Percentiles rank a stretch among this genome's conserved stretches.
phyloP scores from a whole-genome alignment of 768 basidiomycete species.

The Leccinum rimulosum region DNA sequence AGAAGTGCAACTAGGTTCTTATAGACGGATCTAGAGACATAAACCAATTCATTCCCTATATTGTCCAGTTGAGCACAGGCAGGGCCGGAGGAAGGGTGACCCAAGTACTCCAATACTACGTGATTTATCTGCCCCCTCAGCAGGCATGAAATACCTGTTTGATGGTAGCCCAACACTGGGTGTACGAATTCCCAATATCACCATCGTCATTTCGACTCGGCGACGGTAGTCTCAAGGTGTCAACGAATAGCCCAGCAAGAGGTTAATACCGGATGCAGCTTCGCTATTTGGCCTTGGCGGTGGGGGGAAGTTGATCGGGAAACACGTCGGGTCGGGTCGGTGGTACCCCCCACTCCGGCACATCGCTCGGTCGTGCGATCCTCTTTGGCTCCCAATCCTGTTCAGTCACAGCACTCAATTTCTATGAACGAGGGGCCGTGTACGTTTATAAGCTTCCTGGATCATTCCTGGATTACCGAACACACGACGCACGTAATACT shows the following conservation, averaged over 20 bases:
- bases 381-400: conserved; percentile 88
- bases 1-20: background rate
- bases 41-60: background rate
- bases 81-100: background rate
- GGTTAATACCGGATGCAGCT: background rate
- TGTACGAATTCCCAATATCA: background rate
- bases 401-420: conserved; percentile 57
- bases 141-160: background rate
- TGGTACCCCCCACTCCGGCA: conserved; percentile 93
- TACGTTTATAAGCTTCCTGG: background rate
- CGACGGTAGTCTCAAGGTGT: background rate
- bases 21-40: background rate
- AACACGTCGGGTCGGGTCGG: conserved; percentile 42
- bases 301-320: conserved; percentile 19
- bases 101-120: too few species aligned
- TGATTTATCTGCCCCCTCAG: background rate
- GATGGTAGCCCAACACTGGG: background rate
- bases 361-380: conserved; percentile 76
- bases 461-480: background rate
- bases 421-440: conserved; percentile 33
- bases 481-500: conserved; percentile 82
- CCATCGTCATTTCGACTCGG: background rate
- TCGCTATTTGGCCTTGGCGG: conserved; percentile 5
- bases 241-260: background rate
- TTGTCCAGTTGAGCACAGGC: background rate